These are phyloP conservation scores for Ganoderma resinaceum DNA, from an alignment of 1,284 basidiomycete species.

Conservation along the genomic window DNA sequence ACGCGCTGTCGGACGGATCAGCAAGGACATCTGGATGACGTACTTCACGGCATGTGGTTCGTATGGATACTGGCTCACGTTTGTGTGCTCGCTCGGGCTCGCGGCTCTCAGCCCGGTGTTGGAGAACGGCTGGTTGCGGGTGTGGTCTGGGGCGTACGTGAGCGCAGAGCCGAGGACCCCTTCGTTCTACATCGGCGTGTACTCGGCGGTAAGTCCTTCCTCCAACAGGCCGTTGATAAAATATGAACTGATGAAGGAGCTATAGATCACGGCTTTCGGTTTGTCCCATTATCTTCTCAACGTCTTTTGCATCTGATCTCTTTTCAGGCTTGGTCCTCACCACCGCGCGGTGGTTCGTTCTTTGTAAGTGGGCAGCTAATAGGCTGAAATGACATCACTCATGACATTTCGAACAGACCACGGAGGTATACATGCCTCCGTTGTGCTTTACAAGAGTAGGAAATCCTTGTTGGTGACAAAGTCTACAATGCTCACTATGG, in stretches of 20 bases:
- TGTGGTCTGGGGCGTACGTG: conserved; percentile 67
- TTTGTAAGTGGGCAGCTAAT: conserved; percentile 51
- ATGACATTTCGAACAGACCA: conserved; percentile 48
- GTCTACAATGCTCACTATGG: neutral
- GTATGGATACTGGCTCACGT: conserved; percentile 75
- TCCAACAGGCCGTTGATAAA: conserved; percentile 10
- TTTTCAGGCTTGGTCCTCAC: conserved; percentile 63
- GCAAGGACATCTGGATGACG: conserved; percentile 79
- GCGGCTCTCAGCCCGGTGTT: conserved; percentile 79
- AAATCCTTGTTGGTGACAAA: conserved; percentile 18
- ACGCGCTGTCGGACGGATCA: conserved; percentile 85
- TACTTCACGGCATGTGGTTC: conserved; percentile 81
- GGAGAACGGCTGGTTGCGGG: conserved; percentile 86
- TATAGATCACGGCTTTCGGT: conserved; percentile 26
- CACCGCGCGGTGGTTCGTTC: conserved; percentile 72
- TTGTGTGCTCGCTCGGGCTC: conserved; percentile 63
- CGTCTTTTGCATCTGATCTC: neutral
- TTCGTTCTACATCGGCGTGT: conserved; percentile 80
- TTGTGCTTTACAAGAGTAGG: conserved; percentile 74
- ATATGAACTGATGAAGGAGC: neutral
- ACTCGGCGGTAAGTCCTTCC: conserved; percentile 61
- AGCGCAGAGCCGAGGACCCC: conserved; percentile 54
- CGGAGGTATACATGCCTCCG: conserved; percentile 76
- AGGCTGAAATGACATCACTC: neutral
- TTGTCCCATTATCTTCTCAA: conserved; percentile 17